A percentile compares a stretch with the other conserved stretches of the same genome.
These are phyloP conservation scores for Paecilomyces fulvus DNA, from an alignment of 2,329 filamentous ascomycete species.

Conservation along the genomic window DNA sequence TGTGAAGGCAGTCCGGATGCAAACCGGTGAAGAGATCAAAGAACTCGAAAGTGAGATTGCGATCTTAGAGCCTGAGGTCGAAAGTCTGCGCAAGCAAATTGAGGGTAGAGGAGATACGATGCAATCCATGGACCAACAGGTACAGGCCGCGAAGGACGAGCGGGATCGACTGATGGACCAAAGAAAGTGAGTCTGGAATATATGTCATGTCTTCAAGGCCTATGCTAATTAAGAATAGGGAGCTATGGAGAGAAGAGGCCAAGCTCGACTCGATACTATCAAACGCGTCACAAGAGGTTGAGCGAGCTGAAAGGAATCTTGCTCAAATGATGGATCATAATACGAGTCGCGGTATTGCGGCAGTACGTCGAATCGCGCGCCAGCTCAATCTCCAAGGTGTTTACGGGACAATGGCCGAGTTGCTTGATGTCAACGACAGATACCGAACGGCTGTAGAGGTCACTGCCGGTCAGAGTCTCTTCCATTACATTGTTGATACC, in stretches of 20 bases:
- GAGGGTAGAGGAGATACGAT: constrained; percentile 72
- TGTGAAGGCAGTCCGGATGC: constrained; percentile 75
- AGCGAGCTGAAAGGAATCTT: constrained; percentile 67
- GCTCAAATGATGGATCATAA: constrained; percentile 82
- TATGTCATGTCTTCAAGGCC: background rate
- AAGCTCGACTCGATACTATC: constrained; percentile 70
- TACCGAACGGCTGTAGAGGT: constrained; percentile 89
- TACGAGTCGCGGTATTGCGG: constrained; percentile 78
- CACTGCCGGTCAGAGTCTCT: constrained; percentile 83
- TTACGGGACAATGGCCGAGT: constrained; percentile 85
- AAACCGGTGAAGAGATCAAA: constrained; percentile 73
- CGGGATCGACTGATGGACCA: constrained; percentile 76
- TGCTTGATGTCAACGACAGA: constrained; percentile 76
- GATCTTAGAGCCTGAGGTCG: constrained; percentile 63
- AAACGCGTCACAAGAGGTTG: constrained; percentile 67
- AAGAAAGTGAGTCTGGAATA: constrained; percentile 49
- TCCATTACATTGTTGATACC: constrained; percentile 92
- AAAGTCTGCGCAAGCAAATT: constrained; percentile 60
- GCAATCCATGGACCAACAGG: constrained; percentile 61
- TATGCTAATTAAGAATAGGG: constrained; percentile 23
- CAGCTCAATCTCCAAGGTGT: constrained; percentile 75
- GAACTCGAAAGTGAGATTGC: constrained; percentile 63
- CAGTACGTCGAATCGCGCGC: constrained; percentile 72
- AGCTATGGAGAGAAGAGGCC: constrained; percentile 81
- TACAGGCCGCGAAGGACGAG: constrained; percentile 68